Evolutionary conservation across 176 grass and related monocot species (phyloP).

Genomic region (Tillandsia leiboldiana): DNA sequence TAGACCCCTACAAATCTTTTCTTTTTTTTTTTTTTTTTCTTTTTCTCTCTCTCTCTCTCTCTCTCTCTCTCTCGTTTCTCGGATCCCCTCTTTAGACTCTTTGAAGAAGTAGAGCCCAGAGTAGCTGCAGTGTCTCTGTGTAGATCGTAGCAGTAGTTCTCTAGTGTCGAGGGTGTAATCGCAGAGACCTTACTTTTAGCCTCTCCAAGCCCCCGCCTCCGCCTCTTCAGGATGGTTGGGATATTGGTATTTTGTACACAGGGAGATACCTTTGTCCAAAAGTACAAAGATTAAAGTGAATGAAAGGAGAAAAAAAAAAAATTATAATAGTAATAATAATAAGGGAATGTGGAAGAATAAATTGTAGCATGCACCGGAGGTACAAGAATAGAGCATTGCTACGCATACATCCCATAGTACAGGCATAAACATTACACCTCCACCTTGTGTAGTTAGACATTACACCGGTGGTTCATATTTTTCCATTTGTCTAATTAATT

Average conservation of each 20-base stretch:
- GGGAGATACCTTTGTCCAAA: neutral
- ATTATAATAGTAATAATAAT: neutral
- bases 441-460: too few species aligned
- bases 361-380: too few species aligned
- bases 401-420: too few species aligned
- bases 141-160: neutral
- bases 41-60: neutral
- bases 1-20: too few species aligned
- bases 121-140: neutral
- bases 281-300: neutral
- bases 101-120: neutral
- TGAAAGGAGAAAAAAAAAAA: neutral
- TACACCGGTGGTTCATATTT: too few species aligned
- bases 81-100: neutral
- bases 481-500: too few species aligned
- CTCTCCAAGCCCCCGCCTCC: neutral
- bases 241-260: neutral
- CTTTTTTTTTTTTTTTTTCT: too few species aligned
- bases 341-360: too few species aligned
- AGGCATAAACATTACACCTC: too few species aligned
- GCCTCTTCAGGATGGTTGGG: constrained; percentile 2
- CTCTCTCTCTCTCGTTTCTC: neutral
- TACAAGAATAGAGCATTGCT: too few species aligned
- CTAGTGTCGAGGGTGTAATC: constrained; percentile 2
- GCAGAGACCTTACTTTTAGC: neutral